phyloP scores from a whole-genome alignment of 1,284 basidiomycete species.

The Mycosarcoma maydis region DNA sequence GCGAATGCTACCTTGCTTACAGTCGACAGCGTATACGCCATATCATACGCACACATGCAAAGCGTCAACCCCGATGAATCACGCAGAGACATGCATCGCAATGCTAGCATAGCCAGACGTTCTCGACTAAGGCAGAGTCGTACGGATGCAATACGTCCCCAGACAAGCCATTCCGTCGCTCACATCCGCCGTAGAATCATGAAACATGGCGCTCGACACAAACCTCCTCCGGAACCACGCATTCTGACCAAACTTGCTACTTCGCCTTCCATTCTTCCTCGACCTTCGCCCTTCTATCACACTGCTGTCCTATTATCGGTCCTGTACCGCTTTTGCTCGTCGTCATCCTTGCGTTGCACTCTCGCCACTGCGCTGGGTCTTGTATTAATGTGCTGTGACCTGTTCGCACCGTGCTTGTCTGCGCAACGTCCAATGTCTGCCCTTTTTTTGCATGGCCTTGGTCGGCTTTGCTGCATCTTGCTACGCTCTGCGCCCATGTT shows the following conservation, averaged over 20 bases:
- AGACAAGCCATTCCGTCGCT: neutral
- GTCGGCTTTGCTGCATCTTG: neutral
- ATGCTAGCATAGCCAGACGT: neutral
- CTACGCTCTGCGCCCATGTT: neutral
- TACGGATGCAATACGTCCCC: neutral
- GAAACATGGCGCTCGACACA: neutral
- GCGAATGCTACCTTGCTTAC: neutral
- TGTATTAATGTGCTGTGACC: no score
- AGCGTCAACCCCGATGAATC: neutral
- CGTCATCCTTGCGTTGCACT: slow-evolving; percentile 2
- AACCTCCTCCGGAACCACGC: slow-evolving; percentile 11
- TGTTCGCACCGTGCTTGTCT: neutral
- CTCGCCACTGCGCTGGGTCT: slow-evolving; percentile 3
- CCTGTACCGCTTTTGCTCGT: neutral
- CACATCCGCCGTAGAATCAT: neutral
- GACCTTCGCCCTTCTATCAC: slow-evolving; percentile 2
- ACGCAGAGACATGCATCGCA: slow-evolving; percentile 1
- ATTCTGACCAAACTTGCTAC: slow-evolving; percentile 38
- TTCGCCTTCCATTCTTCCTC: slow-evolving; percentile 16
- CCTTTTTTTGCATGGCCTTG: no score
- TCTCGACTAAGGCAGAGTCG: neutral
- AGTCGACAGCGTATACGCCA: neutral
- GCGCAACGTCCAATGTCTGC: neutral
- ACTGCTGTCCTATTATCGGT: neutral
- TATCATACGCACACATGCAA: neutral